Base-by-base conservation (phyloP, 352 stramenopile species). In the Thraustotheca clavata region DNA sequence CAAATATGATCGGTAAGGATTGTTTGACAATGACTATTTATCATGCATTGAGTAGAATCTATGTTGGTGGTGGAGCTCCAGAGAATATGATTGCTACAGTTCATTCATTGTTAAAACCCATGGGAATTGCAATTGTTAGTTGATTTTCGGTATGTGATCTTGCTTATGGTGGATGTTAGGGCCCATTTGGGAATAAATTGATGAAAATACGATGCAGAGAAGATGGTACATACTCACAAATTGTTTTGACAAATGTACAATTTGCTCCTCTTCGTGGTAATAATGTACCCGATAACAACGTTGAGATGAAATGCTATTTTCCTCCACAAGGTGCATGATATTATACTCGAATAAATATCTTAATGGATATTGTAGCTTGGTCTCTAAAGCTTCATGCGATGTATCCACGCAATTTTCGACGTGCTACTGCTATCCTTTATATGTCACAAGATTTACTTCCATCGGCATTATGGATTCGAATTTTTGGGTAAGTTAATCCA, bases 31-130 rank as follows among this genome's bases (percentile, higher is more conserved):
- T 55, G 14, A 1, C 16, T 3, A 14, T 38, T 4, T 11, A 54
- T 4, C 11, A 32, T n/a, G 12, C 6, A 40, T 65, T 39, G 11
- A 27, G 27, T 35, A 65, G 57, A 4, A 69, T 71, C 33, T 71
- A 71, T 49, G 36, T 71, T 20, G 67, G 67, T 26, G 67, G 46
- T 0, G 47, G 60, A 3, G 66, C 60, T 18, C 60, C 67, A 2
- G 32, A 67, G 20, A 20, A 48, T 8, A 11, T 59, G 24, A 66
- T 60, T 22, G 31, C 32, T 18, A 65, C 39, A 29, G 24, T 54
- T 11, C 46, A 65, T n/a, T 29, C 46, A 7, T 33, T 65, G 9
- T 32, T 65, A 12, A 65, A 65, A 20, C 57, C 57, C 16, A 35
- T 65, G 46, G 57, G 57, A 7, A 65, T 65, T 54, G 57, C 39